phyloP scores from a whole-genome alignment of 208 protist genomes.

The Angomonas desouzai region DNA sequence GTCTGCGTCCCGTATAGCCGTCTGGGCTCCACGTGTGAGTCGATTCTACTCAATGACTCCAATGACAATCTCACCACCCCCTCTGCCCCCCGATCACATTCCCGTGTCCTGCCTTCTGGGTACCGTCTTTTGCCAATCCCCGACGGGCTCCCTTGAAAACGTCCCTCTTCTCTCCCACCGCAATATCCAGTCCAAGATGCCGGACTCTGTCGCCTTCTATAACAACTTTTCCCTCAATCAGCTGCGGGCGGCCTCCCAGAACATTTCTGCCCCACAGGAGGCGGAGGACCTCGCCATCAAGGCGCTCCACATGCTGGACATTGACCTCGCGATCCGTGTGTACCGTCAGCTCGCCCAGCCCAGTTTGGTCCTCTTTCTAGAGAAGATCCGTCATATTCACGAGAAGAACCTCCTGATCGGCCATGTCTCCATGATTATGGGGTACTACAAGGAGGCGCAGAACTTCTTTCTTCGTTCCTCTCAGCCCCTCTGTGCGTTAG shows the following conservation, averaged over 20 bases:
- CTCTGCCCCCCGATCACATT: slow-evolving; percentile 52
- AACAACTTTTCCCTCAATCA: slow-evolving; percentile 92
- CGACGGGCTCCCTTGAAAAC: slow-evolving; percentile 57
- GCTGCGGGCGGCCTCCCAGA: slow-evolving; percentile 85
- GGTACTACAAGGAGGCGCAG: slow-evolving; percentile 92
- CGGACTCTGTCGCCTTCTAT: slow-evolving; percentile 78
- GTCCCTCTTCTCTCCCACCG: slow-evolving; percentile 81
- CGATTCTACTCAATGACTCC: slow-evolving; percentile 55
- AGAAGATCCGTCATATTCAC: slow-evolving; percentile 90
- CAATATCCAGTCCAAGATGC: slow-evolving; percentile 35
- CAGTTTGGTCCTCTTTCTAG: slow-evolving; percentile 90
- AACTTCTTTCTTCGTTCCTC: slow-evolving; percentile 90
- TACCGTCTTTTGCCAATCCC: slow-evolving; percentile 66
- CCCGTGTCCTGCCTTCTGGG: slow-evolving; percentile 84
- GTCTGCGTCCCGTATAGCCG: slow-evolving; percentile 86
- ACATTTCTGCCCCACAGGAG: slow-evolving; percentile 78
- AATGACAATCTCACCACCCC: slow-evolving; percentile 71
- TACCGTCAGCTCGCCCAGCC: slow-evolving; percentile 92
- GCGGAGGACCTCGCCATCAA: slow-evolving; percentile 82
- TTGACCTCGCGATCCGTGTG: slow-evolving; percentile 90
- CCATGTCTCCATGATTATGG: slow-evolving; percentile 93
- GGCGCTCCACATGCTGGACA: slow-evolving; percentile 92
- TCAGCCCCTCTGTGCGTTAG: slow-evolving; percentile 89
- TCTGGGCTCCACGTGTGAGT: slow-evolving; percentile 84
- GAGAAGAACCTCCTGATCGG: slow-evolving; percentile 94